These are phyloP conservation scores for Phlebiopsis flavidoalba DNA, from an alignment of 768 basidiomycete species.

Conservation along the genomic window DNA sequence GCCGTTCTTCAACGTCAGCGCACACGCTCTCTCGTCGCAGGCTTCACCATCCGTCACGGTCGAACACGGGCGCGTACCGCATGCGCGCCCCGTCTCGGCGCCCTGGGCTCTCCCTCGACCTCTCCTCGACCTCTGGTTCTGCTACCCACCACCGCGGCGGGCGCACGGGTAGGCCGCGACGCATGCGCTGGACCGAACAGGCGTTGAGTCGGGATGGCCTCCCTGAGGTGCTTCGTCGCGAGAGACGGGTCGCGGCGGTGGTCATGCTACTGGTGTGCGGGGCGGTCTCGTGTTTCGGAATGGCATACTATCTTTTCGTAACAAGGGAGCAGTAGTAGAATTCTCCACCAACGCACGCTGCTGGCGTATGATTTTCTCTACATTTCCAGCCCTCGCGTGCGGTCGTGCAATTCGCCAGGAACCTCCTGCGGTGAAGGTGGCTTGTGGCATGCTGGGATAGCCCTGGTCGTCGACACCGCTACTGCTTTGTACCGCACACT, in stretches of 20 bases:
- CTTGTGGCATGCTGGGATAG: no score
- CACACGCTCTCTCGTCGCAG: conserved; percentile 18
- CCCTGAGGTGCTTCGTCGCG: conserved; percentile 5
- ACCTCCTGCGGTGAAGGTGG: no score
- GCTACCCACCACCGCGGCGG: not conserved
- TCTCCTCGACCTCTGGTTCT: not conserved
- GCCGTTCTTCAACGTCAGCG: conserved; percentile 15
- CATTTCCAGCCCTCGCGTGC: no score
- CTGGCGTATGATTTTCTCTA: no score
- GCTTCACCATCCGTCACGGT: conserved; percentile 59
- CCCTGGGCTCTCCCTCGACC: not conserved
- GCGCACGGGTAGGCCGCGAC: not conserved
- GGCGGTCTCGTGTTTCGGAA: conserved; percentile 11
- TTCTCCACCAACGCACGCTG: not conserved
- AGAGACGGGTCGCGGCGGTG: conserved; percentile 14
- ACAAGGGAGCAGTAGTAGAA: conserved; percentile 1
- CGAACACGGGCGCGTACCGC: conserved; percentile 63
- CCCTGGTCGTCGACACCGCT: no score
- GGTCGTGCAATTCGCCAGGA: no score
- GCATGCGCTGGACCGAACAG: not conserved
- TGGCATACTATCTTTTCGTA: conserved; percentile 17
- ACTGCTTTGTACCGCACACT: no score
- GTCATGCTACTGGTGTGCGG: conserved; percentile 14
- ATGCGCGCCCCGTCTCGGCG: conserved; percentile 40
- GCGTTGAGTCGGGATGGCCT: not conserved